phyloP scores from a whole-genome alignment of 225 moss, liverwort and hornwort genomes.

The Ulota crispa region DNA sequence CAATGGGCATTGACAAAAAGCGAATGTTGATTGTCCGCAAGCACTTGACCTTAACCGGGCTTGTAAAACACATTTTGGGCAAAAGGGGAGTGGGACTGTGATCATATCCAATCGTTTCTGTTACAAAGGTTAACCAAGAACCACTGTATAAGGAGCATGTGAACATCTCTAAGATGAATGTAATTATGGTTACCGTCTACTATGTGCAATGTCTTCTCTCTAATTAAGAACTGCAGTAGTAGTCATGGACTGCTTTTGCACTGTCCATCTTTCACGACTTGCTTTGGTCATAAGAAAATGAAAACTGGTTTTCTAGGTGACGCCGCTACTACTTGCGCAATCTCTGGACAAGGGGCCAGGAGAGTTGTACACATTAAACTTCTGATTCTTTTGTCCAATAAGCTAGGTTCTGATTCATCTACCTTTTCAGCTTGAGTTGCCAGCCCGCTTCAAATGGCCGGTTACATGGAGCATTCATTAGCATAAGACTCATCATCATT shows the following conservation, averaged over 20 bases:
- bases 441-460: slow-evolving; percentile 11
- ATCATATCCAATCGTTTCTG: too few relatives aligned
- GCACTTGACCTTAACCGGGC: too few relatives aligned
- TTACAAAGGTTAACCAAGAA: too few relatives aligned
- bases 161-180: not conserved
- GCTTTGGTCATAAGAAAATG: slow-evolving; percentile 27
- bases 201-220: not conserved
- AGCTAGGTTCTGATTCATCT: slow-evolving; percentile 22
- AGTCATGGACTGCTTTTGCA: slow-evolving; percentile 6
- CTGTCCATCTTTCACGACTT: slow-evolving; percentile 11
- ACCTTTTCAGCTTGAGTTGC: slow-evolving; percentile 15
- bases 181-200: too few relatives aligned
- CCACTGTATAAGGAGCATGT: not conserved
- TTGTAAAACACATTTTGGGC: too few relatives aligned
- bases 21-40: too few relatives aligned
- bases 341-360: slow-evolving; percentile 25
- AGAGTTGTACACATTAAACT: slow-evolving; percentile 26
- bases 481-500: not conserved
- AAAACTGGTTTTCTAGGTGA: slow-evolving; percentile 34
- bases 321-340: slow-evolving; percentile 27
- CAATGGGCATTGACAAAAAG: too few relatives aligned
- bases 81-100: too few relatives aligned
- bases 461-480: slow-evolving; percentile 6
- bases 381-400: slow-evolving; percentile 29
- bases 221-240: not conserved